Evolutionary conservation across 371 early-diverging fungal species (phyloP).

Genomic region (Mucor mucedo): DNA sequence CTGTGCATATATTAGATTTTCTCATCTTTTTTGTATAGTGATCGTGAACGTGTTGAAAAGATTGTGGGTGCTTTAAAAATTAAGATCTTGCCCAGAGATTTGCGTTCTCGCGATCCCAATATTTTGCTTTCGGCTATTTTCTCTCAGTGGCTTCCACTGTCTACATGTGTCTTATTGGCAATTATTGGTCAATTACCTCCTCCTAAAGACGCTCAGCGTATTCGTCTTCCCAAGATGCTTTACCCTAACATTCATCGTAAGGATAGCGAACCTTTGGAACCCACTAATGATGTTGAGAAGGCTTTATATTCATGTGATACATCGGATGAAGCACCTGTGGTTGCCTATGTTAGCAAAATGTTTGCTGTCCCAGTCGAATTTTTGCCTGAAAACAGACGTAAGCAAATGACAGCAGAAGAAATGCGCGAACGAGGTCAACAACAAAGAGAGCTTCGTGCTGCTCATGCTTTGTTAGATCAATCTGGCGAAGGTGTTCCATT

Average conservation of each 20-base stretch:
- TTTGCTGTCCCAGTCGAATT: conserved; percentile 78
- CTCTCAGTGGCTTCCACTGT: conserved; percentile 83
- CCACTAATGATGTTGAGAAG: conserved; percentile 61
- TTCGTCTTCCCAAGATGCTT: conserved; percentile 81
- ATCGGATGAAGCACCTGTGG: conserved; percentile 59
- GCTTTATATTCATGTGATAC: conserved; percentile 67
- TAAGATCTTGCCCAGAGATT: conserved; percentile 88
- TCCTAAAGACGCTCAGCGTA: conserved; percentile 81
- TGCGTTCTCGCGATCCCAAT: conserved; percentile 85
- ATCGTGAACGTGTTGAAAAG: conserved; percentile 89
- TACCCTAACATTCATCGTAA: conserved; percentile 59
- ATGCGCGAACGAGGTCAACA: conserved; percentile 81
- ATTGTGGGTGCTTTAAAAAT: conserved; percentile 86
- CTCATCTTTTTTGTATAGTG: conserved; percentile 38
- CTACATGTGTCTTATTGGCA: conserved; percentile 75
- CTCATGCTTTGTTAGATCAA: conserved; percentile 29
- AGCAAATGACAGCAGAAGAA: conserved; percentile 85
- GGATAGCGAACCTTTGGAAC: conserved; percentile 45
- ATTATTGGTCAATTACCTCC: conserved; percentile 91
- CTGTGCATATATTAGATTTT: neutral
- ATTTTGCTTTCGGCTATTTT: conserved; percentile 79
- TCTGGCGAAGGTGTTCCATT: conserved; percentile 49
- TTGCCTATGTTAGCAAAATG: conserved; percentile 94
- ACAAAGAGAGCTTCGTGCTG: conserved; percentile 48
- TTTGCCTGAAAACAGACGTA: conserved; percentile 77